Evolutionary conservation across 1,284 basidiomycete species (phyloP), one percentile per base, ranked within the genome.

Genomic region (Xerocomus nothofagi): DNA sequence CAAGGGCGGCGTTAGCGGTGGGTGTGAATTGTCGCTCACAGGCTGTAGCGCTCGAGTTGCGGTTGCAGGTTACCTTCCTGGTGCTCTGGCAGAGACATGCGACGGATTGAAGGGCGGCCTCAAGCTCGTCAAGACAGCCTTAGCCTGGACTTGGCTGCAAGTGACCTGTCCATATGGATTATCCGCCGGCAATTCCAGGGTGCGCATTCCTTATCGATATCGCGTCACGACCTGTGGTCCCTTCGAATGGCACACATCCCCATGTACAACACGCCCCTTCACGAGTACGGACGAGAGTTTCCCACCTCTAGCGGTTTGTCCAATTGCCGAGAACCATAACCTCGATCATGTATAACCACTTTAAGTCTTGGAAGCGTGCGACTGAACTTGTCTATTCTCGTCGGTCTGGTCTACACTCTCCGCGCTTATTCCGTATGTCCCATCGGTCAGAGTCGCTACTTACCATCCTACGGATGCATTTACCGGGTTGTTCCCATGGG

Each of bases 341-440:
- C 47, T 41, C 49, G 18, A 26, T 38, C 43, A 18, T 37, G 20
- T 40, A 18, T 30, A 30, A 27, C 32, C 14, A 41, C 43, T 27
- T 45, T 47, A 29, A 18, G 48, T 15, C 20, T 51, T 36, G 40
- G 55, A 15, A 44, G 24, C 39, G 32, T 52, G 45, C 53, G 55
- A 47, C 56, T 53, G 8, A 43, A n/a, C 8, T n/a, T 59, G 23
- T 44, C 45, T 24, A 55, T 63, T 38, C 42, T 59, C n/a, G 31
- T 41, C 39, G 51, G 54, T 6, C 29, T 54, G 5, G 18, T 62
- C 8, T 56, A 51, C 30, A 14, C 44, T 24, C 48, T 63, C n/a
- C 51, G 52, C 14, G 50, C 49, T 27, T 50, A 55, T 44, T 39
- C 31, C 24, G 62, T 67, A 55, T 29, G 64, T 63, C 17, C 29